These are phyloP conservation scores for Saccharomycopsis crataegensis DNA, from an alignment of 1,139 yeast species.

Conservation along the genomic window DNA sequence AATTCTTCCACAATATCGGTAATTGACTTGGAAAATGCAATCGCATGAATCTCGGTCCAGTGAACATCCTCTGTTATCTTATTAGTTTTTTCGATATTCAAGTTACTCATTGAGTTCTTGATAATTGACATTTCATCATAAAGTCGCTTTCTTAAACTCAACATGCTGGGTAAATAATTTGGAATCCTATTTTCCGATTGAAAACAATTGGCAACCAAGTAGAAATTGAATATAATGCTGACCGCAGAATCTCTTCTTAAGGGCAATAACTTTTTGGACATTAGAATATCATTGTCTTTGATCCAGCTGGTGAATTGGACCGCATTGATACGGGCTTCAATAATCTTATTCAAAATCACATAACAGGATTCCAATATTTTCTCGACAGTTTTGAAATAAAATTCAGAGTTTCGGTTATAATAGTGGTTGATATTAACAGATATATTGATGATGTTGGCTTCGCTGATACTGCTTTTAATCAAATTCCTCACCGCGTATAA, in stretches of 20 bases:
- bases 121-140: slow-evolving; percentile 34
- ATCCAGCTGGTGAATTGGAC: slow-evolving; percentile 40
- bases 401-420: slow-evolving; percentile 22
- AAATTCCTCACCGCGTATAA: slow-evolving; percentile 34
- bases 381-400: slow-evolving; percentile 18
- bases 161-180: slow-evolving; percentile 37
- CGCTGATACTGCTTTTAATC: slow-evolving; percentile 23
- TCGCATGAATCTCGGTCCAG: slow-evolving; percentile 43
- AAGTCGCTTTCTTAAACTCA: slow-evolving; percentile 35
- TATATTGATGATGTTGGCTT: slow-evolving; percentile 7
- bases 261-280: slow-evolving; percentile 34
- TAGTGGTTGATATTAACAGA: slow-evolving; percentile 30
- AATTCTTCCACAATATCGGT: slow-evolving; percentile 39
- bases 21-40: slow-evolving; percentile 42
- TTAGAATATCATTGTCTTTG: slow-evolving; percentile 31
- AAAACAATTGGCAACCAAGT: slow-evolving; percentile 36
- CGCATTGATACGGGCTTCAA: slow-evolving; percentile 43
- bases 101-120: background rate
- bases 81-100: no score
- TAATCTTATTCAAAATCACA: slow-evolving; percentile 33
- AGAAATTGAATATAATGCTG: slow-evolving; percentile 36
- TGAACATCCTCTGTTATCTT: slow-evolving; percentile 30
- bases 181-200: slow-evolving; percentile 34
- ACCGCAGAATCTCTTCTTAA: slow-evolving; percentile 42
- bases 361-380: slow-evolving; percentile 34